phyloP scores from a whole-genome alignment of 345 rosid species.

The Dipteronia sinensis region DNA sequence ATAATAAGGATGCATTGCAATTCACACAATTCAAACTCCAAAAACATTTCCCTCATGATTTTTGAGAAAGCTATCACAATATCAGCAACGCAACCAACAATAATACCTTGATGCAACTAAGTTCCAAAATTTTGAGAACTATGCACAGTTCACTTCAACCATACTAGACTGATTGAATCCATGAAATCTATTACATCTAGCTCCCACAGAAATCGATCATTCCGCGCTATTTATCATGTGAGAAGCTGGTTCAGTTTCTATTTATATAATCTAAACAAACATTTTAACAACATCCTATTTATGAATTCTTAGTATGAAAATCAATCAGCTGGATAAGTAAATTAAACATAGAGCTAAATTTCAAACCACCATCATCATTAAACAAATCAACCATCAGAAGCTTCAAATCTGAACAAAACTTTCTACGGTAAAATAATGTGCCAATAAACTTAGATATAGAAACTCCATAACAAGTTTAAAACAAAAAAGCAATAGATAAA shows the following conservation, averaged over 20 bases:
- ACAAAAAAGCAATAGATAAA: neutral
- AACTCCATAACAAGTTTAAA: neutral
- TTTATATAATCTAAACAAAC: neutral
- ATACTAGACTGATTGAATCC: neutral
- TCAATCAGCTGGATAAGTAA: neutral
- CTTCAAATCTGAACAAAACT: constrained; percentile 18
- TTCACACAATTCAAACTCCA: neutral
- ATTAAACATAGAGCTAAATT: neutral
- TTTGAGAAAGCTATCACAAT: too few species aligned
- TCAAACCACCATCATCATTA: neutral
- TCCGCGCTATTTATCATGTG: too few species aligned
- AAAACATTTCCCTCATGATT: too few species aligned
- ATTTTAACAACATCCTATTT: neutral
- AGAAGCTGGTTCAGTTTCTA: too few species aligned
- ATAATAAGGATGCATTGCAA: too few species aligned
- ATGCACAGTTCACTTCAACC: too few species aligned
- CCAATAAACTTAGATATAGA: neutral
- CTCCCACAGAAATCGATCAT: too few species aligned
- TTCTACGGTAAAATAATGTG: constrained; percentile 7
- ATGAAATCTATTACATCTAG: neutral
- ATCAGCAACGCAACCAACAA: neutral
- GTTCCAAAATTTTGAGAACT: too few species aligned
- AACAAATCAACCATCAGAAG: neutral
- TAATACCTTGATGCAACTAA: too few species aligned
- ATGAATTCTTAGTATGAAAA: neutral